A percentile compares a stretch with the other conserved stretches of the same genome.
Conservation (phyloP, 768 basidiomycete species). For the Boletus edulis region DNA sequence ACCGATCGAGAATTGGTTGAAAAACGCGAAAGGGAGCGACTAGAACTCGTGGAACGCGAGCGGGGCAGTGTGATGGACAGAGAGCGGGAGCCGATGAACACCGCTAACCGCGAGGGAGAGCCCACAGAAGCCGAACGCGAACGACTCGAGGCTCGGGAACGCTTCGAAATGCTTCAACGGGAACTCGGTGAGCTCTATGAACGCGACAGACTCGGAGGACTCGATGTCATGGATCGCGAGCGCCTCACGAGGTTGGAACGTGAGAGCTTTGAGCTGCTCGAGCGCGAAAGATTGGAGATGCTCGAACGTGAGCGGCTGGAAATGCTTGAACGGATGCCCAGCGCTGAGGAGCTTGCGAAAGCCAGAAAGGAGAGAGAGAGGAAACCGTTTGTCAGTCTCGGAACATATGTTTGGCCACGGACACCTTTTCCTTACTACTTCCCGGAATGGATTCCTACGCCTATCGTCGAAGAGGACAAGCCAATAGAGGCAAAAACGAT, state of each 20-base stretch:
- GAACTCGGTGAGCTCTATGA: conserved; percentile 31
- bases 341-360: conserved; percentile 31
- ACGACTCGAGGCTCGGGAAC: conserved; percentile 23
- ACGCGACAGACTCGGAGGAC: conserved; percentile 29
- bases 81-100: conserved; percentile 17
- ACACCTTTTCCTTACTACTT: conserved; percentile 35
- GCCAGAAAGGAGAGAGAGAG: conserved; percentile 30
- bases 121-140: conserved; percentile 24
- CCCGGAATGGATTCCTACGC: conserved; percentile 32
- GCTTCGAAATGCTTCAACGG: conserved; percentile 33
- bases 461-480: conserved; percentile 25
- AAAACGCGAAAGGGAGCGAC: conserved; percentile 28
- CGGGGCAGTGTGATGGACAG: conserved; percentile 9
- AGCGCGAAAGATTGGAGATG: conserved; percentile 29
- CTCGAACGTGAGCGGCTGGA: conserved; percentile 32
- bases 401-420: conserved; percentile 31
- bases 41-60: conserved; percentile 25
- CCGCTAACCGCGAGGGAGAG: conserved; percentile 19
- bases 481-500: conserved; percentile 13
- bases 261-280: conserved; percentile 28
- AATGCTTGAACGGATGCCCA: conserved; percentile 32
- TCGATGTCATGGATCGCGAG: conserved; percentile 29
- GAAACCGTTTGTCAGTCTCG: conserved; percentile 29
- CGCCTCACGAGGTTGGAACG: conserved; percentile 28
- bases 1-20: conserved; percentile 22